Percentiles rank a stretch among this genome's conserved stretches.
Conservation (phyloP, 2,329 filamentous ascomycete genomes). For the Ascocoryne sarcoides region DNA sequence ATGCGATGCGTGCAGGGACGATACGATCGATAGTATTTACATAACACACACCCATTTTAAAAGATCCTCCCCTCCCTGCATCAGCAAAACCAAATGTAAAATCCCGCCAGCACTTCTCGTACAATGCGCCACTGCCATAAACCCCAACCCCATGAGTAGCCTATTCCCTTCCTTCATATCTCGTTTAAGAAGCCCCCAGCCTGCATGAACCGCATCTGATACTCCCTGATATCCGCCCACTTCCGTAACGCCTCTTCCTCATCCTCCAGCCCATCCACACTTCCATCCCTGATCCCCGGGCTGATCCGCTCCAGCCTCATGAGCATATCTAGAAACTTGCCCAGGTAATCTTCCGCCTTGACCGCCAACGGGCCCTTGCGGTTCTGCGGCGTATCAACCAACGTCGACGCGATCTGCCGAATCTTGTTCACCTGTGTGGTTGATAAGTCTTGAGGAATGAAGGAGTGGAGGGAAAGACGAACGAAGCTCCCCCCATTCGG, state of each 20-base stretch:
- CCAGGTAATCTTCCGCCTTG: conserved; percentile 62
- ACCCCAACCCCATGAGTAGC: no score
- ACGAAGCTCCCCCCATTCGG: conserved; percentile 57
- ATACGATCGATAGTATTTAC: no score
- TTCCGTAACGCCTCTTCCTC: conserved; percentile 68
- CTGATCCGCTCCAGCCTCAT: conserved; percentile 53
- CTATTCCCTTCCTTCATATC: not conserved
- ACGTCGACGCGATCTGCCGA: conserved; percentile 71
- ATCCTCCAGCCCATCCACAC: conserved; percentile 39
- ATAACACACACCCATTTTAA: no score
- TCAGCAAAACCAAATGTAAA: no score
- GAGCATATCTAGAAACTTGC: conserved; percentile 64
- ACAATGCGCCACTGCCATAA: no score
- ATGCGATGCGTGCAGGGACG: no score
- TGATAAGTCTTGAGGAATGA: conserved; percentile 3
- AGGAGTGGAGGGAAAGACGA: conserved; percentile 28
- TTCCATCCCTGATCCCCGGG: conserved; percentile 35
- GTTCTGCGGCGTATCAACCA: conserved; percentile 54
- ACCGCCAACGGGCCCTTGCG: conserved; percentile 42
- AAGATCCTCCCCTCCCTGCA: no score
- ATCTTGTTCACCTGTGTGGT: conserved; percentile 60
- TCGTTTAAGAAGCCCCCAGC: conserved; percentile 44
- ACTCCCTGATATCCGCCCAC: conserved; percentile 74
- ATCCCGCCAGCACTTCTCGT: no score
- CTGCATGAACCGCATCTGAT: conserved; percentile 64